Percentiles rank a stretch among this genome's conserved stretches.
Conservation (phyloP, 208 protist genomes). For the Trypanosoma avium region DNA sequence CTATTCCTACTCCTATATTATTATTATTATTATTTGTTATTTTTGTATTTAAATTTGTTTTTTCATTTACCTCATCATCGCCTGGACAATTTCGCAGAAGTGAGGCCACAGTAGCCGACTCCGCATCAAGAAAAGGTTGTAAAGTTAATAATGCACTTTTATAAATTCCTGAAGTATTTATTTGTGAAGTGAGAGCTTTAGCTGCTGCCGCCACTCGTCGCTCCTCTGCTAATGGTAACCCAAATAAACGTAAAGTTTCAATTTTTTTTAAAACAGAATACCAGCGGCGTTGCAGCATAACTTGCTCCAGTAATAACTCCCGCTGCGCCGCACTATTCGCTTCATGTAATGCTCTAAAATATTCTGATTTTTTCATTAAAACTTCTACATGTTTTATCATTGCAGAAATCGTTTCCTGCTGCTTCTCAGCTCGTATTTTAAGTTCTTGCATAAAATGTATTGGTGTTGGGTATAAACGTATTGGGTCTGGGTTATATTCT, state of each 20-base stretch:
- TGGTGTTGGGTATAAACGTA: conserved; percentile 50
- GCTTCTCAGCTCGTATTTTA: conserved; percentile 48
- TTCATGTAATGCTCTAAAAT: conserved; percentile 41
- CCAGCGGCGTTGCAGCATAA: conserved; percentile 68
- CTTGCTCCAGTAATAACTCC: conserved; percentile 50
- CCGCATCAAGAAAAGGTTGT: conserved; percentile 47
- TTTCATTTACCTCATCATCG: conserved; percentile 18
- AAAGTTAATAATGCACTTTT: conserved; percentile 39
- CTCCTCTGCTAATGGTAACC: conserved; percentile 41
- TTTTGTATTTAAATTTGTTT: too few relatives aligned
- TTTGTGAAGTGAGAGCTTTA: conserved; percentile 39
- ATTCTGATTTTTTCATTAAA: conserved; percentile 36
- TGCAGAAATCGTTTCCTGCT: conserved; percentile 40
- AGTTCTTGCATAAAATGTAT: conserved; percentile 80
- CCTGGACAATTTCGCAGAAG: conserved; percentile 6
- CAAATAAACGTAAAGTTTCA: conserved; percentile 53
- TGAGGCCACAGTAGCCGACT: conserved; percentile 40
- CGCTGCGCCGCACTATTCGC: conserved; percentile 34
- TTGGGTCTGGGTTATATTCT: conserved; percentile 52
- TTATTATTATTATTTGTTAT: too few relatives aligned
- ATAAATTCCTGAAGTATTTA: conserved; percentile 53
- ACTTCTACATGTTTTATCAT: conserved; percentile 39
- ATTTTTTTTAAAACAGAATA: conserved; percentile 45
- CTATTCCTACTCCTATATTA: too few relatives aligned
- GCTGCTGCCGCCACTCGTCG: conserved; percentile 35